Evolutionary conservation across 805 yeast genomes (phyloP).

Genomic region (Candida sakaeoensis): DNA sequence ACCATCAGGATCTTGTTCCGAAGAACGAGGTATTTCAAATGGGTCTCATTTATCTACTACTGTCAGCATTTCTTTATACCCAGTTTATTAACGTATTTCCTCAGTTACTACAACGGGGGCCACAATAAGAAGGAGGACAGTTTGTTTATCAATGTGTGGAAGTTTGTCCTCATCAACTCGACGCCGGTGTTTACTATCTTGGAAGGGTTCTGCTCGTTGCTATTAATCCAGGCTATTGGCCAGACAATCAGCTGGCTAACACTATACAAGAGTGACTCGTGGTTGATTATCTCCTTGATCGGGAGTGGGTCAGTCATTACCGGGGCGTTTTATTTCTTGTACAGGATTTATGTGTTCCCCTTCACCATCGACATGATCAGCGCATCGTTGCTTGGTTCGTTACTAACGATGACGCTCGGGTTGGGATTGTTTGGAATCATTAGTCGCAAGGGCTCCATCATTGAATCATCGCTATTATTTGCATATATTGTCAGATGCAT

Average conservation of each 20-base stretch:
- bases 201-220: conserved; percentile 89
- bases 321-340: conserved; percentile 70
- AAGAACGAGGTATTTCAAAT: conserved; percentile 37
- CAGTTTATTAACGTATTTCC: conserved; percentile 65
- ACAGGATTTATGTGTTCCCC: conserved; percentile 78
- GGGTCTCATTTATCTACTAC: conserved; percentile 58
- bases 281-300: conserved; percentile 73
- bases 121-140: background rate
- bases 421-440: conserved; percentile 81
- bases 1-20: conserved; percentile 59
- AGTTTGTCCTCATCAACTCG: conserved; percentile 63
- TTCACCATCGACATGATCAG: conserved; percentile 64
- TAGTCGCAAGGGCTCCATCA: conserved; percentile 80
- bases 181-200: conserved; percentile 86
- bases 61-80: conserved; percentile 83
- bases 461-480: conserved; percentile 80
- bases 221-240: conserved; percentile 91
- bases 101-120: conserved; percentile 44
- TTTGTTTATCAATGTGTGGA: conserved; percentile 51
- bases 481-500: conserved; percentile 91
- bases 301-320: conserved; percentile 74
- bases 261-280: conserved; percentile 59
- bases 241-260: conserved; percentile 73
- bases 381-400: conserved; percentile 84
- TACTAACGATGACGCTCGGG: conserved; percentile 69